Evolutionary conservation across 2,329 filamentous ascomycete genomes (phyloP).

Genomic region (Myriosclerotinia duriaeana): DNA sequence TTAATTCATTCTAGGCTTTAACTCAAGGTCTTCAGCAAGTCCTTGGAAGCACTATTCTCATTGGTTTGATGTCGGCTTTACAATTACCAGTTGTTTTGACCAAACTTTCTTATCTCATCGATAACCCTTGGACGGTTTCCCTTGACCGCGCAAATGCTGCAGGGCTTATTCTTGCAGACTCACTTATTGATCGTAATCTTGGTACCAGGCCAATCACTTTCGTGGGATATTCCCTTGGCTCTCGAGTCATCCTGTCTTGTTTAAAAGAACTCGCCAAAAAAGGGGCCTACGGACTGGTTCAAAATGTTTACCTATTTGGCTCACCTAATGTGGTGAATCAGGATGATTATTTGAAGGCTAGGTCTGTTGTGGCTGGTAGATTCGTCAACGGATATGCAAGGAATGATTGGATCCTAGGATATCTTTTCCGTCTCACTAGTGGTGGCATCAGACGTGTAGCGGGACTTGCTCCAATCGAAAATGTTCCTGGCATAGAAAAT

Average conservation of each 20-base stretch:
- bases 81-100: slow-evolving; percentile 90
- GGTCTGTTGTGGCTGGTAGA: slow-evolving; percentile 83
- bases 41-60: slow-evolving; percentile 82
- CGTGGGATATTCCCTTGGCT: slow-evolving; percentile 90
- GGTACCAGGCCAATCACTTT: slow-evolving; percentile 89
- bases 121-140: slow-evolving; percentile 98
- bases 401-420: slow-evolving; percentile 96
- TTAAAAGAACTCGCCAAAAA: slow-evolving; percentile 81
- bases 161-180: slow-evolving; percentile 91
- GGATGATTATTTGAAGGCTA: slow-evolving; percentile 80
- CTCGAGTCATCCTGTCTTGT: slow-evolving; percentile 89
- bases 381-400: slow-evolving; percentile 93
- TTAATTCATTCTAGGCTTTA: slow-evolving; percentile 64
- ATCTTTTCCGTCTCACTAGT: slow-evolving; percentile 90
- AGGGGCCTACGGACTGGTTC: slow-evolving; percentile 81
- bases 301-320: slow-evolving; percentile 95
- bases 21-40: slow-evolving; percentile 96
- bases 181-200: slow-evolving; percentile 84
- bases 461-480: slow-evolving; percentile 74
- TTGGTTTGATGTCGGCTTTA: slow-evolving; percentile 86
- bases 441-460: slow-evolving; percentile 89
- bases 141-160: slow-evolving; percentile 84
- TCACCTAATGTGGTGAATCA: slow-evolving; percentile 87
- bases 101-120: slow-evolving; percentile 92
- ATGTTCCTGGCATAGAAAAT: slow-evolving; percentile 81